phyloP scores from a whole-genome alignment of 768 basidiomycete species.

The Leucosporidium yakuticum region DNA sequence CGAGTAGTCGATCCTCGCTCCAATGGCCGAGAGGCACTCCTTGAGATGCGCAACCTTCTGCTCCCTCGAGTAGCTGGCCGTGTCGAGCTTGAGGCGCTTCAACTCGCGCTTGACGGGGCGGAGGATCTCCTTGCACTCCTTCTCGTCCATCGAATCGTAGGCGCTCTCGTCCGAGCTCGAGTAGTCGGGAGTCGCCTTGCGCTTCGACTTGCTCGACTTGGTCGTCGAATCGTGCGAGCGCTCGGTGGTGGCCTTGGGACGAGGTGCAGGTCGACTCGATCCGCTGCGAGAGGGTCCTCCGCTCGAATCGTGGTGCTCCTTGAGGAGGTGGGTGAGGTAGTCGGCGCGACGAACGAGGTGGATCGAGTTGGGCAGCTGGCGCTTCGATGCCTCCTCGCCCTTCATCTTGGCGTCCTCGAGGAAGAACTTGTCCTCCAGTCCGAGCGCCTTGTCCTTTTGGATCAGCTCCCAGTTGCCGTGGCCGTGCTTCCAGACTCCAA shows the following conservation, averaged over 20 bases:
- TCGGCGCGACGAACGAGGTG: slow-evolving; percentile 96
- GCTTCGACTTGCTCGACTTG: slow-evolving; percentile 63
- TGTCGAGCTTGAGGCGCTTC: slow-evolving; percentile 90
- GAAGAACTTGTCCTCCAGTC: slow-evolving; percentile 89
- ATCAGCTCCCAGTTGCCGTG: slow-evolving; percentile 98
- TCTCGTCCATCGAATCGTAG: slow-evolving; percentile 37
- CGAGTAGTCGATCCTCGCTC: slow-evolving; percentile 68
- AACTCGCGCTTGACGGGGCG: slow-evolving; percentile 95
- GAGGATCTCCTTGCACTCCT: slow-evolving; percentile 72
- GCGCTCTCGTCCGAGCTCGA: slow-evolving; percentile 87
- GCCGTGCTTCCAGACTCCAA: slow-evolving; percentile 87
- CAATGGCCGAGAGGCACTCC: slow-evolving; percentile 89
- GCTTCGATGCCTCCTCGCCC: slow-evolving; percentile 51
- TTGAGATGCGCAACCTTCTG: slow-evolving; percentile 95
- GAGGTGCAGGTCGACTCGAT: not conserved
- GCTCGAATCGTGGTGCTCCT: slow-evolving; percentile 67
- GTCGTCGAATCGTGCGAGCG: not conserved
- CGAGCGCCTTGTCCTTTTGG: slow-evolving; percentile 75
- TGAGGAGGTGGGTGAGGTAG: slow-evolving; percentile 75
- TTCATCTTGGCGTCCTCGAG: slow-evolving; percentile 89
- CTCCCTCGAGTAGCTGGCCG: slow-evolving; percentile 86
- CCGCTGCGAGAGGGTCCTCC: not conserved
- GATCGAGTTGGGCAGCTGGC: slow-evolving; percentile 85
- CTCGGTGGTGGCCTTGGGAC: not conserved
- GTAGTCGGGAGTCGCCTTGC: slow-evolving; percentile 91